Evolutionary conservation across 2,329 filamentous ascomycete species (phyloP).

Genomic region (Didymella sp.): DNA sequence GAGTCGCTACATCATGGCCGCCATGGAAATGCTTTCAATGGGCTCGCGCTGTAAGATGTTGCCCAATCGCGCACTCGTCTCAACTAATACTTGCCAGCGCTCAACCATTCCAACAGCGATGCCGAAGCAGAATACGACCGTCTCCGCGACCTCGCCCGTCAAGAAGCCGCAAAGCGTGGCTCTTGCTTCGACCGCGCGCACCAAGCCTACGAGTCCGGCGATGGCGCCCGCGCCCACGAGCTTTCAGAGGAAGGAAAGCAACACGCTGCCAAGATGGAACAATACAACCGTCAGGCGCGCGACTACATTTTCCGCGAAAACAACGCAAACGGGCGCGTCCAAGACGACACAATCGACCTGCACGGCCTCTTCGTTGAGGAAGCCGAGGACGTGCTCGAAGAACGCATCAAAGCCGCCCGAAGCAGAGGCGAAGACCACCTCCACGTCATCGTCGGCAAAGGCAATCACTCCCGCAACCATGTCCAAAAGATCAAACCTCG

Average conservation of each 20-base stretch:
- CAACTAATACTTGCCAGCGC: slow-evolving; percentile 33
- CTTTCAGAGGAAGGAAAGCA: slow-evolving; percentile 84
- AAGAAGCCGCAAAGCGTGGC: slow-evolving; percentile 79
- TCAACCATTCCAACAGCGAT: slow-evolving; percentile 45
- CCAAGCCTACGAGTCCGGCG: slow-evolving; percentile 81
- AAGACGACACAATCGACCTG: slow-evolving; percentile 85
- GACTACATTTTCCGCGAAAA: slow-evolving; percentile 97
- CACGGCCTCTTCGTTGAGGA: slow-evolving; percentile 96
- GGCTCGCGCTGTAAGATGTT: slow-evolving; percentile 45
- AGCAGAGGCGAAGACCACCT: slow-evolving; percentile 78
- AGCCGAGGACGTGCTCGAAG: slow-evolving; percentile 87
- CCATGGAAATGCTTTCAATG: slow-evolving; percentile 46
- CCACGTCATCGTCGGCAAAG: slow-evolving; percentile 95
- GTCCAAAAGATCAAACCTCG: slow-evolving; percentile 96
- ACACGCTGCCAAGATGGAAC: slow-evolving; percentile 83
- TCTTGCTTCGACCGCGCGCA: slow-evolving; percentile 73
- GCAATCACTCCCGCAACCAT: slow-evolving; percentile 81
- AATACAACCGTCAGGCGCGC: slow-evolving; percentile 88
- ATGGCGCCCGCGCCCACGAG: slow-evolving; percentile 82
- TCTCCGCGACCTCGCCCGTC: slow-evolving; percentile 80
- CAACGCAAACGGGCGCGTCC: slow-evolving; percentile 78
- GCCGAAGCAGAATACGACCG: slow-evolving; percentile 88
- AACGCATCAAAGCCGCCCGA: slow-evolving; percentile 81
- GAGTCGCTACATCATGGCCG: slow-evolving; percentile 32
- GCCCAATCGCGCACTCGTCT: background rate